These are phyloP conservation scores for Malus asiatica DNA, from an alignment of 306 rosid genomes.

Conservation along the genomic window DNA sequence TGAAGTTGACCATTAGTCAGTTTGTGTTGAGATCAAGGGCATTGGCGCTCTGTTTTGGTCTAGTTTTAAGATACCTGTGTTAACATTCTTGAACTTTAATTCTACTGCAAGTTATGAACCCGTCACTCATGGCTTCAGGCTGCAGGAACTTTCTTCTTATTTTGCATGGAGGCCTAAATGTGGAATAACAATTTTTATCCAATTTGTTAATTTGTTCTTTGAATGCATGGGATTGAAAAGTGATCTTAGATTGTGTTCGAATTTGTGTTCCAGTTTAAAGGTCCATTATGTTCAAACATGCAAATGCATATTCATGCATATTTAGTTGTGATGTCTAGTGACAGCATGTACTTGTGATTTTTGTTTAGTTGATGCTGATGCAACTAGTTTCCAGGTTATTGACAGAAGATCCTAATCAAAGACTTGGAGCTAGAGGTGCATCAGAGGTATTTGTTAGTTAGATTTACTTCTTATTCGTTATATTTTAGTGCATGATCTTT, in stretches of 20 bases:
- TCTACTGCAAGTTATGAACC: background rate
- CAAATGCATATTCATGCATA: background rate
- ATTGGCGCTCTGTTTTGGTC: background rate
- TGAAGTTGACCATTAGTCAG: background rate
- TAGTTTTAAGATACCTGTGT: background rate
- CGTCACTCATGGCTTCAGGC: background rate
- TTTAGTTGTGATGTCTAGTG: background rate
- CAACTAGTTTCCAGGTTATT: constrained; percentile 50
- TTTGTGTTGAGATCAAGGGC: background rate
- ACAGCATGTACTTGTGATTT: background rate
- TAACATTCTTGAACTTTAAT: background rate
- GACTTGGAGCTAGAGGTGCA: constrained; percentile 97
- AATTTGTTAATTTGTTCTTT: background rate
- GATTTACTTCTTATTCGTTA: background rate
- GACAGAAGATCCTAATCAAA: constrained; percentile 93
- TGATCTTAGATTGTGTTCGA: background rate
- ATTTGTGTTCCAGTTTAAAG: background rate
- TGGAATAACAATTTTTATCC: background rate
- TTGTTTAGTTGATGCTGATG: constrained; percentile 22
- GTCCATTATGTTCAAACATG: background rate
- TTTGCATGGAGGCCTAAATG: background rate
- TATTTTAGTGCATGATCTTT: background rate
- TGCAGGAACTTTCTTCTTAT: background rate
- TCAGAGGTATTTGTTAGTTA: constrained; percentile 54
- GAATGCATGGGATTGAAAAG: background rate